Evolutionary conservation across 2,329 filamentous ascomycete species (phyloP).

Genomic region (Scytalidium lignicola): DNA sequence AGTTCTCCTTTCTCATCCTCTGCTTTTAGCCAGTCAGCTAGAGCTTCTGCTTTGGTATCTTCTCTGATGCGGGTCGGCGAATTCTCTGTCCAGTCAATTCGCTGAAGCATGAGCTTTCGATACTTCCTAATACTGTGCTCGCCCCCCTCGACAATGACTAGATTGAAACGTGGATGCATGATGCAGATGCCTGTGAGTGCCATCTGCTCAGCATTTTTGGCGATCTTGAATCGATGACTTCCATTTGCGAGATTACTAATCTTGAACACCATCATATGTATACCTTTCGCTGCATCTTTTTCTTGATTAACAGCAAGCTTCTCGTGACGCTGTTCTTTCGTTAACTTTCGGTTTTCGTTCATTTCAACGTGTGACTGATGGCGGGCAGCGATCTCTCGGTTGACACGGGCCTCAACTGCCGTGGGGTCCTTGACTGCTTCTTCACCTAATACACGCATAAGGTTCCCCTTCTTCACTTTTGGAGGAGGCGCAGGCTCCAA

Average conservation of each 20-base stretch:
- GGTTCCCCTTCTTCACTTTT: slow-evolving; percentile 94
- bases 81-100: slow-evolving; percentile 94
- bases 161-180: slow-evolving; percentile 81
- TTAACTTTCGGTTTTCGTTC: slow-evolving; percentile 84
- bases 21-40: slow-evolving; percentile 71
- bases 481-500: slow-evolving; percentile 85
- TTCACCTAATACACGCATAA: slow-evolving; percentile 95
- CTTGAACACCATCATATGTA: slow-evolving; percentile 83
- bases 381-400: slow-evolving; percentile 85
- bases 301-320: slow-evolving; percentile 81
- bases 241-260: slow-evolving; percentile 87
- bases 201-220: slow-evolving; percentile 85
- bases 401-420: slow-evolving; percentile 90
- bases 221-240: slow-evolving; percentile 88
- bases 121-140: slow-evolving; percentile 77
- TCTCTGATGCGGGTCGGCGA: slow-evolving; percentile 59
- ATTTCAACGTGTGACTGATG: slow-evolving; percentile 68
- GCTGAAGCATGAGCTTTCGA: slow-evolving; percentile 88
- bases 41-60: slow-evolving; percentile 56
- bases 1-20: slow-evolving; percentile 73
- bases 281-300: slow-evolving; percentile 80
- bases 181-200: slow-evolving; percentile 85
- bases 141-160: slow-evolving; percentile 90
- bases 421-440: slow-evolving; percentile 88
- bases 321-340: slow-evolving; percentile 79